These are phyloP conservation scores for Aspergillus latus DNA, from an alignment of 2,329 filamentous ascomycete genomes.

Conservation along the genomic window DNA sequence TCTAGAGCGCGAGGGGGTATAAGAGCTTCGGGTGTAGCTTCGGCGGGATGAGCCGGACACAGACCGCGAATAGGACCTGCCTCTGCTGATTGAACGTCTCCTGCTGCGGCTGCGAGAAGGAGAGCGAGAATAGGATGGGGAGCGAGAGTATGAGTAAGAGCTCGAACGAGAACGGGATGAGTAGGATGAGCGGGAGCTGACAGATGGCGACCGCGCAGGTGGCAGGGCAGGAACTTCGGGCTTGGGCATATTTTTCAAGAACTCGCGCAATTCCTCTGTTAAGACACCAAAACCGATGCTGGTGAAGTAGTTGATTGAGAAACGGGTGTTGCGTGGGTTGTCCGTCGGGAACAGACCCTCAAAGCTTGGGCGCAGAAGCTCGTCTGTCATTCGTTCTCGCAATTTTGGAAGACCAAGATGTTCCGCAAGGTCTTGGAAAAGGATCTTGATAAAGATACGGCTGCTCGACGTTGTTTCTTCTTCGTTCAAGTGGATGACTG, in stretches of 20 bases:
- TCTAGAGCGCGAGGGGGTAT: constrained; percentile 38
- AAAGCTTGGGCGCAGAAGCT: constrained; percentile 73
- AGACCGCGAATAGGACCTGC: constrained; percentile 34
- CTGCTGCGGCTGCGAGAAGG: constrained; percentile 33
- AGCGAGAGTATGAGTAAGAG: constrained; percentile 36
- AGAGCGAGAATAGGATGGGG: constrained; percentile 40
- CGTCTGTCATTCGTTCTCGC: constrained; percentile 72
- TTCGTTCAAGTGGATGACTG: constrained; percentile 84
- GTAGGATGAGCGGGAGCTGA: constrained; percentile 43
- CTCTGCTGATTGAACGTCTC: constrained; percentile 26
- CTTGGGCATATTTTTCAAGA: constrained; percentile 85
- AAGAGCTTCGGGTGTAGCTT: constrained; percentile 29
- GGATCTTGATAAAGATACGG: constrained; percentile 97
- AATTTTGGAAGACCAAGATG: constrained; percentile 81
- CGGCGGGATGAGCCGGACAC: constrained; percentile 33
- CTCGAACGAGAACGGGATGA: constrained; percentile 43
- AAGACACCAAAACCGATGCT: constrained; percentile 93
- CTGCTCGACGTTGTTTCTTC: constrained; percentile 95
- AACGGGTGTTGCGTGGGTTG: constrained; percentile 84
- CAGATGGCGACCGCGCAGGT: constrained; percentile 58
- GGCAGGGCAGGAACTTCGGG: constrained; percentile 71
- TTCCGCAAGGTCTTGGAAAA: constrained; percentile 89
- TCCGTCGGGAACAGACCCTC: constrained; percentile 87
- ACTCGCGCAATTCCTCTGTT: constrained; percentile 92
- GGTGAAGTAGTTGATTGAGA: constrained; percentile 99